Base-by-base conservation (phyloP, 225 moss, liverwort and hornwort species). In the Pseudoscleropodium purum region DNA sequence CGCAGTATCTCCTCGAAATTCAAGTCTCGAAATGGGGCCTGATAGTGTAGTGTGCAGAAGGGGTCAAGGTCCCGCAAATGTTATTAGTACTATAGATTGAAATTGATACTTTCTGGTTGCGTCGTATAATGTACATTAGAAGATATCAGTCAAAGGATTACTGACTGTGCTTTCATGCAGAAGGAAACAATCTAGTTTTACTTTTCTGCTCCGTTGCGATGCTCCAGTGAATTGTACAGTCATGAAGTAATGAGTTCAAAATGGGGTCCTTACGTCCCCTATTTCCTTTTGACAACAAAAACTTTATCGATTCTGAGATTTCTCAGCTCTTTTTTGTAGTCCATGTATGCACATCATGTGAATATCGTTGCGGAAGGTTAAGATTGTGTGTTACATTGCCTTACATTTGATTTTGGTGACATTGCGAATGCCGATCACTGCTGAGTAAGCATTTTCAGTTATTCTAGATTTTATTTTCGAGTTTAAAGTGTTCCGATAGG, bases 151-250 rank as follows among this genome's bases (percentile, higher is more conserved):
- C 86, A 86, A 86, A 76, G 85, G 64, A 57, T 25, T 85, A 47
- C 64, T 86, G 91, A 80, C 80, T 84, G 72, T 64, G 65, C 89
- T 84, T 49, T 47, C 85, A 82, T 45, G 77, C 80, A 64, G 86
- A 65, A 51, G 63, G 78, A 65, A 87, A 73, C 59, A 33, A 45
- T 65, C 59, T 84, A 57, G 41, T 26, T 85, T 85, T 87, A 18
- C 79, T 65, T 20, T 80, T 87, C 60, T 81, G 70, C 81, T 89
- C 79, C 41, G 82, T 63, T 70, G 64, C 64, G 83, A 87, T 84
- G 47, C 78, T 80, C 80, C 91, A 74, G 37, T 87, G 66, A 83
- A 86, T 59, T 76, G 86, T 90, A 86, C 79, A 90, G 56, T 88
- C 63, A 82, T 86, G n/a, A 84, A 88, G 79, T 79, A 79, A 90